These are phyloP conservation scores for Conticribra weissflogii DNA, from an alignment of 108 stramenopile species.

Conservation along the genomic window DNA sequence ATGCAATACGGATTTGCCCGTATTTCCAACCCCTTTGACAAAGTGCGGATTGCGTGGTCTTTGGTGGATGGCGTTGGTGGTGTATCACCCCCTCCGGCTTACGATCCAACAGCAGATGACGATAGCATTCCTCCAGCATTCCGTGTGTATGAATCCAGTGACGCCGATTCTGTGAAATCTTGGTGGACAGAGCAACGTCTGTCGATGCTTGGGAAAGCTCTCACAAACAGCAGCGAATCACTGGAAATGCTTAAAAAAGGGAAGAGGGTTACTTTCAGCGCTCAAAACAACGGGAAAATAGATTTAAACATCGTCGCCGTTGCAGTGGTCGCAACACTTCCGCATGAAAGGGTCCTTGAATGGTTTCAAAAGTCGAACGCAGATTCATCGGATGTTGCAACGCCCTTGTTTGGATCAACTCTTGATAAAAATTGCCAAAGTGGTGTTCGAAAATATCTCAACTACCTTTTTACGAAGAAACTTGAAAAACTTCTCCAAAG, in stretches of 20 bases:
- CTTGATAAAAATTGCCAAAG: slow-evolving; percentile 60
- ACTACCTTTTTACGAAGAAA: slow-evolving; percentile 68
- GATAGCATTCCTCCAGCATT: slow-evolving; percentile 30
- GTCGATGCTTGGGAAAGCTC: slow-evolving; percentile 67
- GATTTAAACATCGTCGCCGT: slow-evolving; percentile 71
- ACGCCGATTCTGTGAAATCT: slow-evolving; percentile 57
- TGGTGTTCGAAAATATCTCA: slow-evolving; percentile 66
- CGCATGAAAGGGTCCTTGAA: slow-evolving; percentile 48
- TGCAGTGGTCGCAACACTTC: slow-evolving; percentile 77
- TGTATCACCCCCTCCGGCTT: slow-evolving; percentile 58
- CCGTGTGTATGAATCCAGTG: slow-evolving; percentile 72
- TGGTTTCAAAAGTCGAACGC: slow-evolving; percentile 46
- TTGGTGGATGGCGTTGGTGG: slow-evolving; percentile 79
- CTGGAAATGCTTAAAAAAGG: slow-evolving; percentile 68
- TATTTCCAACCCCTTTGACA: slow-evolving; percentile 70
- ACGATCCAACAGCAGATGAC: slow-evolving; percentile 41
- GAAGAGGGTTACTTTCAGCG: slow-evolving; percentile 68
- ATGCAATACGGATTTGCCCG: slow-evolving; percentile 82
- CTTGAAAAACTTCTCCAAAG: slow-evolving; percentile 80
- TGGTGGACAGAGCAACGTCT: slow-evolving; percentile 89
- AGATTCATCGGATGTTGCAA: slow-evolving; percentile 12
- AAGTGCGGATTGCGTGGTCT: slow-evolving; percentile 77
- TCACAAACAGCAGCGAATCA: slow-evolving; percentile 48
- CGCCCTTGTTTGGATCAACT: slow-evolving; percentile 33
- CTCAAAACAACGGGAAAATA: slow-evolving; percentile 66